Conservation (phyloP, 495 filamentous ascomycete species). For the Aspergillus wentii region DNA sequence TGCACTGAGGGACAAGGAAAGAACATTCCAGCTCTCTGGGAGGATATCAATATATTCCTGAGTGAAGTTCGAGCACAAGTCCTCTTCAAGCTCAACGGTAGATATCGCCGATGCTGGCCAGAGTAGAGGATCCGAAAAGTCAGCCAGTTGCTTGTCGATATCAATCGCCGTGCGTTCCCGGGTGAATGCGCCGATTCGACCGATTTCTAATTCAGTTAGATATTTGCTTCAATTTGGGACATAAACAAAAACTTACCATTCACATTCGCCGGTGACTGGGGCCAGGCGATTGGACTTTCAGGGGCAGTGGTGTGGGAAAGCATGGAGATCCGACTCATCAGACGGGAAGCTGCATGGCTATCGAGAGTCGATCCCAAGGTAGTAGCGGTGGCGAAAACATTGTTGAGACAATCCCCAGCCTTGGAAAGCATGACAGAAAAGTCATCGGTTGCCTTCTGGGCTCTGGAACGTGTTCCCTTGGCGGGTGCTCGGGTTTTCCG, state of each 20-base stretch:
- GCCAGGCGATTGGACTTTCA: constrained; percentile 21
- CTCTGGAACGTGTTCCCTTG: constrained; percentile 22
- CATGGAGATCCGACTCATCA: constrained; percentile 46
- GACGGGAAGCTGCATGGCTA: constrained; percentile 36
- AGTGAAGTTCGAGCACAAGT: constrained; percentile 29
- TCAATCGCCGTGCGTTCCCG: constrained; percentile 39
- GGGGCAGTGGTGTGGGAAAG: constrained; percentile 37
- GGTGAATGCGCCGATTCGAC: constrained; percentile 41
- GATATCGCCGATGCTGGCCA: constrained; percentile 27
- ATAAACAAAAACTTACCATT: constrained; percentile 27
- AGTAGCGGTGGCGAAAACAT: constrained; percentile 33
- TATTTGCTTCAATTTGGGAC: neutral
- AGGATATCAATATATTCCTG: constrained; percentile 57
- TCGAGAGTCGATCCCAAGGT: constrained; percentile 41
- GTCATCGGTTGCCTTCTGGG: constrained; percentile 32
- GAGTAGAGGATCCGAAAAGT: constrained; percentile 33
- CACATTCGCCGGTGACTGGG: constrained; percentile 37
- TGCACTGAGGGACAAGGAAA: constrained; percentile 81
- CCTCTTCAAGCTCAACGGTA: constrained; percentile 15
- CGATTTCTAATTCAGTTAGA: constrained; percentile 31
- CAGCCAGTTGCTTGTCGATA: constrained; percentile 38
- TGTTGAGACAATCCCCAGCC: constrained; percentile 32
- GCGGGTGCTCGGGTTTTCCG: constrained; percentile 24
- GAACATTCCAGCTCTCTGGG: constrained; percentile 73
- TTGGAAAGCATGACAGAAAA: constrained; percentile 38